phyloP scores from a whole-genome alignment of 495 filamentous ascomycete species.

The Friedmanniomyces simplex region DNA sequence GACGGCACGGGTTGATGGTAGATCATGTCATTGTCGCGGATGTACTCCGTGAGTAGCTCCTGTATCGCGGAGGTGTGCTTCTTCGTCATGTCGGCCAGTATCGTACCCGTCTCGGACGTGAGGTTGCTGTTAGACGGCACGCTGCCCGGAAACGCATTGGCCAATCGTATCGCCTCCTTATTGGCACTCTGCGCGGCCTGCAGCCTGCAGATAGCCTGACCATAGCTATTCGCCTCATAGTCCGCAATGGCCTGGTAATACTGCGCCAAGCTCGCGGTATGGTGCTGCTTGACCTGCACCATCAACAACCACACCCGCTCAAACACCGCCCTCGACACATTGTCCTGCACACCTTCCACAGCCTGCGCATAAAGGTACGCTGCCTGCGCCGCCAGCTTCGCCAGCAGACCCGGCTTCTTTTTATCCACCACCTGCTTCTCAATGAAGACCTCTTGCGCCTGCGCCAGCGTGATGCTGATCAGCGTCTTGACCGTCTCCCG shows the following conservation, averaged over 20 bases:
- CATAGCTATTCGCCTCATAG: slow-evolving; percentile 76
- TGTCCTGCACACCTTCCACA: slow-evolving; percentile 81
- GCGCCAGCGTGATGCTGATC: slow-evolving; percentile 85
- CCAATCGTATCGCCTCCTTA: slow-evolving; percentile 63
- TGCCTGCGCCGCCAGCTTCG: slow-evolving; percentile 86
- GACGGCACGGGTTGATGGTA: slow-evolving; percentile 87
- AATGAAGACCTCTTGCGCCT: slow-evolving; percentile 92
- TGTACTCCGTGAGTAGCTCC: slow-evolving; percentile 60
- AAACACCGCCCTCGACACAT: slow-evolving; percentile 82
- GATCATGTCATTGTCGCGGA: slow-evolving; percentile 96
- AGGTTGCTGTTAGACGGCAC: slow-evolving; percentile 75
- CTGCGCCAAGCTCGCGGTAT: slow-evolving; percentile 77
- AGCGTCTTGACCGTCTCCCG: slow-evolving; percentile 90
- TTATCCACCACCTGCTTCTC: slow-evolving; percentile 90
- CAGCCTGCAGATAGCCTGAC: slow-evolving; percentile 73
- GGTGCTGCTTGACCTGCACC: slow-evolving; percentile 74
- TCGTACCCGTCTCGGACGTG: slow-evolving; percentile 61
- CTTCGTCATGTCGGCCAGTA: slow-evolving; percentile 69
- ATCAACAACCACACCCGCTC: slow-evolving; percentile 90
- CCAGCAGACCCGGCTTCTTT: slow-evolving; percentile 86
- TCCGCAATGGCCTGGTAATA: slow-evolving; percentile 92
- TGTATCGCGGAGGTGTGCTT: slow-evolving; percentile 71
- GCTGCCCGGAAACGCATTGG: slow-evolving; percentile 70
- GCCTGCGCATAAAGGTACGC: slow-evolving; percentile 81
- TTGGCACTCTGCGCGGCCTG: slow-evolving; percentile 66